phyloP scores from a whole-genome alignment of 306 rosid species.

The Cucurbita pepo region DNA sequence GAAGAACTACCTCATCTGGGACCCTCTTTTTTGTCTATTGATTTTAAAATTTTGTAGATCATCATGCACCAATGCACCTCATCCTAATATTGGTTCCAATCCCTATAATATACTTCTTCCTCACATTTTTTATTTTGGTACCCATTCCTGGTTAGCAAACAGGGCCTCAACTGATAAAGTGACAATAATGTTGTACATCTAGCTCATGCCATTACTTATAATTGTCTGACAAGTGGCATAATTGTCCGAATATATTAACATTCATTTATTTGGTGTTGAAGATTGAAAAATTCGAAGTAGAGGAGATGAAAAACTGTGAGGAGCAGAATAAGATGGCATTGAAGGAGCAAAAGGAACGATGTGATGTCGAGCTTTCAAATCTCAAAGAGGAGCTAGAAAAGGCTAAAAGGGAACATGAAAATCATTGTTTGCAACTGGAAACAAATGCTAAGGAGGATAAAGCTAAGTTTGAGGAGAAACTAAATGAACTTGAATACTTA shows the following conservation, averaged over 20 bases:
- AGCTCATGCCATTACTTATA: neutral
- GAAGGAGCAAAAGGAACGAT: constrained; percentile 48
- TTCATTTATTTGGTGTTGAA: constrained; percentile 25
- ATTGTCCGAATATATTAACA: too few species aligned
- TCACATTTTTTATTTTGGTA: neutral
- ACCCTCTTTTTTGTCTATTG: neutral
- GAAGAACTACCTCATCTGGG: neutral
- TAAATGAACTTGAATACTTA: constrained; percentile 38
- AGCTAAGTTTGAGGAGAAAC: constrained; percentile 41
- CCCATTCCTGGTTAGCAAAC: neutral
- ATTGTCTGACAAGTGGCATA: neutral
- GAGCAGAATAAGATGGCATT: constrained; percentile 52
- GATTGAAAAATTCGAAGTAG: constrained; percentile 48
- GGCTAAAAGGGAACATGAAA: constrained; percentile 43
- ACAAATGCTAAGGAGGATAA: constrained; percentile 44
- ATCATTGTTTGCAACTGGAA: constrained; percentile 37
- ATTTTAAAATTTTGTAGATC: neutral
- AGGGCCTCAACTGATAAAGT: neutral
- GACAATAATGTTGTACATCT: neutral
- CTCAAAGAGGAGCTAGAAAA: constrained; percentile 52
- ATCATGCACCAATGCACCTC: neutral
- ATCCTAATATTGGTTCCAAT: neutral
- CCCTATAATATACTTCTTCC: neutral
- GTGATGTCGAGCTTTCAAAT: constrained; percentile 42
- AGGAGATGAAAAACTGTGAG: constrained; percentile 66